These are phyloP conservation scores for Didymella segeticola DNA, from an alignment of 2,329 filamentous ascomycete genomes.

Conservation along the genomic window DNA sequence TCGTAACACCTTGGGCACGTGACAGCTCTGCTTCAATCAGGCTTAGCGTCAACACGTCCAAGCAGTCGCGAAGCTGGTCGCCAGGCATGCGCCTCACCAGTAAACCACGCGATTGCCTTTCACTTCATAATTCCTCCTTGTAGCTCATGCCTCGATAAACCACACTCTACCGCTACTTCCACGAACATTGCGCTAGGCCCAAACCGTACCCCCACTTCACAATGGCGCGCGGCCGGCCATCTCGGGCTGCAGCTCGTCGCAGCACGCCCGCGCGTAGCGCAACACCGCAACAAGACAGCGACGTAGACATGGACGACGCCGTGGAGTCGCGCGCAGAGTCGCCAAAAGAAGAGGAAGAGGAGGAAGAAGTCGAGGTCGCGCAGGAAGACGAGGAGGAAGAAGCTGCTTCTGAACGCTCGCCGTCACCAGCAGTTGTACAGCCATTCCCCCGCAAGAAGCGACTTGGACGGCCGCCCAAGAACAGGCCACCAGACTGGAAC, in stretches of 20 bases:
- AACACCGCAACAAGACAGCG: conserved; percentile 45
- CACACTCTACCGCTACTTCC: not conserved
- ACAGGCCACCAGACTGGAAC: conserved; percentile 77
- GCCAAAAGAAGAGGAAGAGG: conserved; percentile 59
- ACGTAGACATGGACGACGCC: conserved; percentile 46
- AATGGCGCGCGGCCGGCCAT: conserved; percentile 48
- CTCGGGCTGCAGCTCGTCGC: conserved; percentile 49
- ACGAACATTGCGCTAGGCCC: not conserved
- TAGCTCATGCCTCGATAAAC: not conserved
- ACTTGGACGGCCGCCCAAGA: conserved; percentile 86
- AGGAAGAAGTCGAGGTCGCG: conserved; percentile 57
- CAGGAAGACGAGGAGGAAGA: conserved; percentile 48
- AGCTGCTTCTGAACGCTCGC: conserved; percentile 53
- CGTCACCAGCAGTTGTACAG: conserved; percentile 59
- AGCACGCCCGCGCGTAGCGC: conserved; percentile 46
- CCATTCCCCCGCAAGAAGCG: conserved; percentile 73
- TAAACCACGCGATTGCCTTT: not conserved
- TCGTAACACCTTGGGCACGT: too few relatives aligned
- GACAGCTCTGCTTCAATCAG: not conserved
- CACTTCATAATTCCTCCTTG: not conserved
- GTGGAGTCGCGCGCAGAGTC: conserved; percentile 44
- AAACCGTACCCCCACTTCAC: conserved; percentile 1
- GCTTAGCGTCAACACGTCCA: conserved; percentile 16
- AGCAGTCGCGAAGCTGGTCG: conserved; percentile 23
- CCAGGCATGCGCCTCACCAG: conserved; percentile 8